These are phyloP conservation scores for Tagetes erecta DNA, from an alignment of 129 eudicot species.

Conservation along the genomic window DNA sequence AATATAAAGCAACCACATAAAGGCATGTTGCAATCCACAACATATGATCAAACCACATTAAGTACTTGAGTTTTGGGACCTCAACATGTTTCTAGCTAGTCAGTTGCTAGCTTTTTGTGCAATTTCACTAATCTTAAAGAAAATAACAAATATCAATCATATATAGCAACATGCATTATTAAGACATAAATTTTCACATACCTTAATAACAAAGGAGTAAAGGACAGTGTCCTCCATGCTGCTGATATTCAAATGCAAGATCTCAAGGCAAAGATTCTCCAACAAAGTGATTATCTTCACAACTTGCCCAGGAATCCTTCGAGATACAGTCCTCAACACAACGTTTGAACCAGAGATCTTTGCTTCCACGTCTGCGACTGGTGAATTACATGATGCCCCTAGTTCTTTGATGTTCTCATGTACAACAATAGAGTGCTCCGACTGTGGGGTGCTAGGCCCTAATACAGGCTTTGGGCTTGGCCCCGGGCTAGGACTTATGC, in stretches of 20 bases:
- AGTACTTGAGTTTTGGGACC: too few relatives aligned
- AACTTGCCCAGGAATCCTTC: conserved; percentile 78
- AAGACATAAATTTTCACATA: conserved; percentile 19
- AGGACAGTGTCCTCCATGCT: conserved; percentile 97
- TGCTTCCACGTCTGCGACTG: conserved; percentile 88
- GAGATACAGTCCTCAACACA: conserved; percentile 69
- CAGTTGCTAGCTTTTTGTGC: too few relatives aligned
- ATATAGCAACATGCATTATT: neutral
- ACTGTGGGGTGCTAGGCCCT: conserved; percentile 53
- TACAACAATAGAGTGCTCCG: conserved; percentile 41
- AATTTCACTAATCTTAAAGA: neutral
- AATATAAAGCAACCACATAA: too few relatives aligned
- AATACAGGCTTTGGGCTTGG: conserved; percentile 60
- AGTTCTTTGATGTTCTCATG: conserved; percentile 64
- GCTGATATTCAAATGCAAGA: conserved; percentile 91
- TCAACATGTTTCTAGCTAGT: too few relatives aligned
- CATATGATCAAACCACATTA: too few relatives aligned
- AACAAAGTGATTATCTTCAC: conserved; percentile 68
- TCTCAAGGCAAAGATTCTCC: conserved; percentile 79
- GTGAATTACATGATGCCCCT: conserved; percentile 82
- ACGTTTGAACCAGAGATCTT: conserved; percentile 90
- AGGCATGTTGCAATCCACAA: too few relatives aligned
- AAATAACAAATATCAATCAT: neutral
- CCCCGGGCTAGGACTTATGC: conserved; percentile 86
- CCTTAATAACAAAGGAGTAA: conserved; percentile 91